Conservation (phyloP, 2,329 filamentous ascomycete species). For the Gnomoniopsis smithogilvyi region DNA sequence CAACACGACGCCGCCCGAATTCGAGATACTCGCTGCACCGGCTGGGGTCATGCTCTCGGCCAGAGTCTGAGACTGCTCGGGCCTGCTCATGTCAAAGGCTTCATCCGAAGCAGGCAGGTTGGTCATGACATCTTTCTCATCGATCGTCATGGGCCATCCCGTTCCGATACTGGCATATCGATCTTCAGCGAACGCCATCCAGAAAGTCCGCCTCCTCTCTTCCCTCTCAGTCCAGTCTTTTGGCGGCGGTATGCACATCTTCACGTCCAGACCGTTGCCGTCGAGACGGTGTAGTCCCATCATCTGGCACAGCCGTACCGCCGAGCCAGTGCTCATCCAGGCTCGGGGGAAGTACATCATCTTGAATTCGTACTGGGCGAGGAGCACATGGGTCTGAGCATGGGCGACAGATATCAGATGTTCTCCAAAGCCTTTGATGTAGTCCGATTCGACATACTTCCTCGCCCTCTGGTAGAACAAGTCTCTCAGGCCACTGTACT, state of each 20-base stretch:
- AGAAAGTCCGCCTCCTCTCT: conserved; percentile 88
- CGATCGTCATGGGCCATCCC: conserved; percentile 93
- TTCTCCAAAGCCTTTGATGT: conserved; percentile 90
- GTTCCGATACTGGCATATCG: conserved; percentile 94
- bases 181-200: conserved; percentile 89
- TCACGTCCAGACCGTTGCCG: conserved; percentile 79
- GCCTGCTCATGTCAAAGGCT: conserved; percentile 75
- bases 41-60: conserved; percentile 66
- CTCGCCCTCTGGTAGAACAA: conserved; percentile 87
- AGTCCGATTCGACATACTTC: conserved; percentile 87
- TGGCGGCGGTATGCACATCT: conserved; percentile 82
- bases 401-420: conserved; percentile 81
- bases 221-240: conserved; percentile 93
- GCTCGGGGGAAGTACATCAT: conserved; percentile 96
- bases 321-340: conserved; percentile 86
- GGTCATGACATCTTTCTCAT: conserved; percentile 87
- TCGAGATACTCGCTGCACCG: conserved; percentile 70
- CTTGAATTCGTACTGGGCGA: conserved; percentile 88
- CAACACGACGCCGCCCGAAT: conserved; percentile 76
- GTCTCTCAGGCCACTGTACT: conserved; percentile 74
- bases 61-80: conserved; percentile 69
- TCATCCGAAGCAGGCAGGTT: conserved; percentile 82
- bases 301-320: conserved; percentile 82
- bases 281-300: conserved; percentile 88
- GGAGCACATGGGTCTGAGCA: conserved; percentile 78